phyloP scores from a whole-genome alignment of 106 monocot genomes.

The Dendrobium officinale region DNA sequence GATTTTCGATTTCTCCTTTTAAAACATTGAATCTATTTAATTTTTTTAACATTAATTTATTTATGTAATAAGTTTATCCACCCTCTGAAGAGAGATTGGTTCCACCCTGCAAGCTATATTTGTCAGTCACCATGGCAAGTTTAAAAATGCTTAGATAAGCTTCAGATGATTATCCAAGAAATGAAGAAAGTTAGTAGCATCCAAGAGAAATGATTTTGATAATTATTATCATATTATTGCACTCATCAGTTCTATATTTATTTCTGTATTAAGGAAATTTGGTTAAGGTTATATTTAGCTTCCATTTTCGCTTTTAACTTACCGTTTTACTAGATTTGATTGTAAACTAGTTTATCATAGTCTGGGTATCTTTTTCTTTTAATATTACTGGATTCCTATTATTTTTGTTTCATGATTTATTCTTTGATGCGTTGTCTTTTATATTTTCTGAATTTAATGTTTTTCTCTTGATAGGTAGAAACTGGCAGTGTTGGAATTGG shows the following conservation, averaged over 20 bases:
- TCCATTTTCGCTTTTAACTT: background rate
- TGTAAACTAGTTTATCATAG: background rate
- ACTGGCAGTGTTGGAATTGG: conserved; percentile 60
- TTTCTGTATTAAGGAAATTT: background rate
- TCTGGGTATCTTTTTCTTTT: background rate
- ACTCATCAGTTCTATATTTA: background rate
- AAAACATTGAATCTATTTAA: no score
- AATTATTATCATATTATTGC: background rate
- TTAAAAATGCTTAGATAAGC: background rate
- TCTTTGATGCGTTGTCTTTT: background rate
- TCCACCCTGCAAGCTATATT: no score
- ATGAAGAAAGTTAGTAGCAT: background rate
- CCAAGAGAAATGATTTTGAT: background rate
- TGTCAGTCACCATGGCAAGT: background rate
- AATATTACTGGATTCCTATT: background rate
- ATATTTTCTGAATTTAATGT: conserved; percentile 3
- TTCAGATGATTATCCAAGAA: background rate
- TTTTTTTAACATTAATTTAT: no score
- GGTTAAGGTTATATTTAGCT: background rate
- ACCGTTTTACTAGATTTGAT: background rate
- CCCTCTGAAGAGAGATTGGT: no score
- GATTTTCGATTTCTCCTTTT: no score
- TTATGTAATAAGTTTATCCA: no score
- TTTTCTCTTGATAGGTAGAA: conserved; percentile 54
- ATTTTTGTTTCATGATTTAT: background rate